Evolutionary conservation across 2,329 filamentous ascomycete genomes (phyloP).

Genomic region (Colletotrichum siamense): DNA sequence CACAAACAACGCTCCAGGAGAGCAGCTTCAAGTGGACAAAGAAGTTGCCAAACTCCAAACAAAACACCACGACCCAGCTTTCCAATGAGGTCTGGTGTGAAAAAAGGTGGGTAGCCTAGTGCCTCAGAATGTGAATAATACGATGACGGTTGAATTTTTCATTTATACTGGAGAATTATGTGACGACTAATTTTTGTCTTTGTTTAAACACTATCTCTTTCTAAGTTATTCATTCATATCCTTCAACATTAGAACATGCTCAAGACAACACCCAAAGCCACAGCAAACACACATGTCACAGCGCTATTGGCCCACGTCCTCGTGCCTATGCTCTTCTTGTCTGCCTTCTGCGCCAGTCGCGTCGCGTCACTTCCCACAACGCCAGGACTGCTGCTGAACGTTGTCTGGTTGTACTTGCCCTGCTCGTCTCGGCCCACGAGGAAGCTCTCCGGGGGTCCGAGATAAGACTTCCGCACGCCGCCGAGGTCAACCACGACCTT

Average conservation of each 20-base stretch:
- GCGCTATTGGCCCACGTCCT: background rate
- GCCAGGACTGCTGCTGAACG: slow-evolving; percentile 34
- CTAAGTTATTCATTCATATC: background rate
- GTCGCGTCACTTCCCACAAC: slow-evolving; percentile 14
- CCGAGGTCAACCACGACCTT: slow-evolving; percentile 63
- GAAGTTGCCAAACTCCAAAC: background rate
- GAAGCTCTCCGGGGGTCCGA: slow-evolving; percentile 64
- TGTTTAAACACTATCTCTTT: background rate
- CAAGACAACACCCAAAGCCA: background rate
- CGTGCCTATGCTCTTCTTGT: background rate
- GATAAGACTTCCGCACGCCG: slow-evolving; percentile 57
- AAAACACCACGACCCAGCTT: background rate
- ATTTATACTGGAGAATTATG: background rate
- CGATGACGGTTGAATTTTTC: background rate
- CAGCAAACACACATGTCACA: background rate
- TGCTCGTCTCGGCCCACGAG: slow-evolving; percentile 44
- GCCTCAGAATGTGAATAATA: background rate
- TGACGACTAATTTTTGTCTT: background rate
- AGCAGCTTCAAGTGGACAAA: background rate
- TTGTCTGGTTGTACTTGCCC: slow-evolving; percentile 41
- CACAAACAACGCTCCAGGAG: slow-evolving; percentile 7
- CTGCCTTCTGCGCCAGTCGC: background rate
- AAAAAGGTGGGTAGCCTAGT: background rate
- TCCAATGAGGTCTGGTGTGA: background rate
- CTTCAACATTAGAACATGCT: background rate